Percentiles rank a stretch among this genome's conserved stretches.
Conservation (phyloP, 306 rosid genomes). For the Hippophae rhamnoides region DNA sequence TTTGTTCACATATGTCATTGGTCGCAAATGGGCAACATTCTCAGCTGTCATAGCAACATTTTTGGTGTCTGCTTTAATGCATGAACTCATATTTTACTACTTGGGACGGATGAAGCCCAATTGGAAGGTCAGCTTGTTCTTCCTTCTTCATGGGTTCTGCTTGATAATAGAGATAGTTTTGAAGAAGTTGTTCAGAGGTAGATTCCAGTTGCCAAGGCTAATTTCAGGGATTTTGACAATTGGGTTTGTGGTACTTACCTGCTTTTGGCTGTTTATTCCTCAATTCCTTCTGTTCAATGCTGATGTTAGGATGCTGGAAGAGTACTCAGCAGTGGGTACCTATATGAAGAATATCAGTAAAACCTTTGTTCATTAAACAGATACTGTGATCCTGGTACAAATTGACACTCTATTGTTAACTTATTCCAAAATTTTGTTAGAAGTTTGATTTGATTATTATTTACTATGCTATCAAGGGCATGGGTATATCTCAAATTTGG, state of each 20-base stretch:
- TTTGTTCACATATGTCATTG: background rate
- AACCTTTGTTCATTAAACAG: background rate
- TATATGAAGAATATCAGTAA: conserved; percentile 16
- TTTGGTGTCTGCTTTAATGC: conserved; percentile 53
- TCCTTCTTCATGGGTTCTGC: conserved; percentile 49
- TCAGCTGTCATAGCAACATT: conserved; percentile 37
- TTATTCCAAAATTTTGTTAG: background rate
- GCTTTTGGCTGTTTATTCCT: conserved; percentile 57
- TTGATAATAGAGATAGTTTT: conserved; percentile 34
- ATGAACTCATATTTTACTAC: conserved; percentile 46
- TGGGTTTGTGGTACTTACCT: conserved; percentile 38
- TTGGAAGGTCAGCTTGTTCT: conserved; percentile 48
- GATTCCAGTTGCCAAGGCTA: conserved; percentile 31
- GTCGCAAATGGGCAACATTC: conserved; percentile 32
- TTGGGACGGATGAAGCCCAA: conserved; percentile 46
- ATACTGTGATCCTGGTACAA: no score
- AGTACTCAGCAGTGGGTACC: conserved; percentile 40
- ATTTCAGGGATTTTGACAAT: conserved; percentile 38
- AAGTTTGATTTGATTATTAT: no score
- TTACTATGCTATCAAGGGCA: no score
- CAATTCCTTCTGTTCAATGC: conserved; percentile 34
- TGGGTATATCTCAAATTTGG: no score
- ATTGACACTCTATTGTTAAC: background rate
- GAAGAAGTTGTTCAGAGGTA: conserved; percentile 24
- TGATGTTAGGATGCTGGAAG: conserved; percentile 48